Base-by-base conservation (phyloP, 164 flowering plant genomes). In the Aristolochia fimbriata region DNA sequence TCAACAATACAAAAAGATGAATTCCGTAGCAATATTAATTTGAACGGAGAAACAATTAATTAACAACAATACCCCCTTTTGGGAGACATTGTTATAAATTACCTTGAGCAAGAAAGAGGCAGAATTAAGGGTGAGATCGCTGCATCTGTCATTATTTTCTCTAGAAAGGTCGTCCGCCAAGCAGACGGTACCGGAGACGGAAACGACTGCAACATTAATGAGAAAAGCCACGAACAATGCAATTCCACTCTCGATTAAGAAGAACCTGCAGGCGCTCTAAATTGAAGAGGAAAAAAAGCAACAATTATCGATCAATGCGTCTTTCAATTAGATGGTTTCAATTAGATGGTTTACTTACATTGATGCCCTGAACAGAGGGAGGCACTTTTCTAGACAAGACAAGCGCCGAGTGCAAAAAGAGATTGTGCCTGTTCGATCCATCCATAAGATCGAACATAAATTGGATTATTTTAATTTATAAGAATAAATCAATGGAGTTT, bases 101-200 rank as follows among this genome's bases (percentile, higher is more conserved):
- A 89, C 97, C 91, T 85, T 55, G 47, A 90, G 87, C 24, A 91
- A 85, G 67, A 88, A 85, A 25, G 95, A 80, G 47, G 98, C 98
- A 2, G 84, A 76, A 59, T 81, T 75, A 21, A 91, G 92, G 0
- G 78, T 81, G 16, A 91, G 68, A 66, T 87, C 80, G 10, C 63
- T 66, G 72, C 98, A 91, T 10, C 60, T 61, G 4, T 80, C 67
- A 0, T 53, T 11, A 3, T 66, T 60, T 0, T 70, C 77, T 0
- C 15, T 0, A 1, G 87, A 65, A 19, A 86, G 61, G 54, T 76
- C 65, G 30, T 52, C 56, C 23, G 74, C 79, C 0, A 66, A 52
- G 65, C 98, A 91, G 52, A 85, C 80, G 6, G 92, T 74, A 2
- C 86, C 96, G 2, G 90, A 68, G 6, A 91, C 97, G 0, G 94